These are phyloP conservation scores for Lolium multiflorum DNA, from an alignment of 176 grass and related monocot species.

Conservation along the genomic window DNA sequence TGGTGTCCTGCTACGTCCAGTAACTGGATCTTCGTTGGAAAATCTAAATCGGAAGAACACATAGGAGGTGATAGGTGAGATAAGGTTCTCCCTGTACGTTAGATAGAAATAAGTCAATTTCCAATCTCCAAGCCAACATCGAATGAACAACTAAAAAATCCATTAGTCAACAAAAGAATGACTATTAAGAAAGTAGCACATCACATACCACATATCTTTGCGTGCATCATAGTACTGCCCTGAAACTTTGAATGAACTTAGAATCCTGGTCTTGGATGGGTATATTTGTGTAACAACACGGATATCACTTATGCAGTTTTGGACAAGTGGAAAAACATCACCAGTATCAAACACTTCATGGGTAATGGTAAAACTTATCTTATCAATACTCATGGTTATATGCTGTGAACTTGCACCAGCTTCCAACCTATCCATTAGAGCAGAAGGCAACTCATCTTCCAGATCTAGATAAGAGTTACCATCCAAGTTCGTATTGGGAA, in stretches of 20 bases:
- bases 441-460: constrained; percentile 47
- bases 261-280: constrained; percentile 67
- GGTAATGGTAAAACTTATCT: constrained; percentile 64
- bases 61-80: constrained; percentile 68
- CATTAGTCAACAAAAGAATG: constrained; percentile 17
- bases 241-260: constrained; percentile 72
- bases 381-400: constrained; percentile 66
- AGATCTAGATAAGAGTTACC: constrained; percentile 48
- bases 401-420: constrained; percentile 53
- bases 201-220: constrained; percentile 71
- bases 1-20: constrained; percentile 37
- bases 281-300: constrained; percentile 62
- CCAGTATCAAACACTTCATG: constrained; percentile 73
- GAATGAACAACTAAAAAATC: constrained; percentile 34
- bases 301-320: constrained; percentile 70
- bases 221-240: constrained; percentile 64
- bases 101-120: constrained; percentile 48
- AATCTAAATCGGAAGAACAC: constrained; percentile 71
- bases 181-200: constrained; percentile 29
- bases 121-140: constrained; percentile 19
- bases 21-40: constrained; percentile 43
- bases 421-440: constrained; percentile 50
- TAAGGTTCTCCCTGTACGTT: constrained; percentile 70
- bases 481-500: constrained; percentile 39
- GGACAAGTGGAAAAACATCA: constrained; percentile 68